Evolutionary conservation across 495 filamentous ascomycete genomes (phyloP).

Genomic region (Hypoxylon crocopeplum): DNA sequence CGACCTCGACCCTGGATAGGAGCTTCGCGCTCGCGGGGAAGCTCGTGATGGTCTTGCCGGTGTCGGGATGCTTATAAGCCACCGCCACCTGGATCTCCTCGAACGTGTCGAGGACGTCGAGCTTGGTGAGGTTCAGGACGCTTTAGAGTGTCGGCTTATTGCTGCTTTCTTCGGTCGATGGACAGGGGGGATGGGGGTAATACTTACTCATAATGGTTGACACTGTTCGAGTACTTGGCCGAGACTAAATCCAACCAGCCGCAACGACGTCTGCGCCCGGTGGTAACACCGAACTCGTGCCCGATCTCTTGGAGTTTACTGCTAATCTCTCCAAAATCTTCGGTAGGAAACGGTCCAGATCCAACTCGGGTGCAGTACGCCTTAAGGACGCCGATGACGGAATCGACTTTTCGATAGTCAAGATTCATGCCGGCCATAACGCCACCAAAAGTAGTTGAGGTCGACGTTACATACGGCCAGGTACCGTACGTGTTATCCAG

Average conservation of each 20-base stretch:
- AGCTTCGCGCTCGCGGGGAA: conserved; percentile 48
- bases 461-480: conserved; percentile 27
- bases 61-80: conserved; percentile 64
- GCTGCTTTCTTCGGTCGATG: background rate
- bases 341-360: conserved; percentile 84
- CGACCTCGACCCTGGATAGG: conserved; percentile 56
- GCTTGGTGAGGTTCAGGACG: conserved; percentile 37
- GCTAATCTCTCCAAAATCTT: conserved; percentile 67
- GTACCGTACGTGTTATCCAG: conserved; percentile 51
- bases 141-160: background rate
- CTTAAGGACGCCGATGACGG: conserved; percentile 85
- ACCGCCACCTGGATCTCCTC: conserved; percentile 79
- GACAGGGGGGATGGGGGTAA: background rate
- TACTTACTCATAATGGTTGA: conserved; percentile 68
- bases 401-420: conserved; percentile 20
- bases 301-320: conserved; percentile 53
- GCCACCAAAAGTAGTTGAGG: conserved; percentile 25
- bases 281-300: conserved; percentile 74
- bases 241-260: conserved; percentile 93
- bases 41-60: conserved; percentile 39
- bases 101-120: conserved; percentile 86
- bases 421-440: conserved; percentile 27
- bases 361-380: conserved; percentile 79
- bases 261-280: conserved; percentile 82
- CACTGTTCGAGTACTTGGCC: conserved; percentile 72